A percentile compares a stretch with the other conserved stretches of the same genome.
Evolutionary conservation across 176 grass and related monocot genomes (phyloP).

Genomic region (Eragrostis nindensis): DNA sequence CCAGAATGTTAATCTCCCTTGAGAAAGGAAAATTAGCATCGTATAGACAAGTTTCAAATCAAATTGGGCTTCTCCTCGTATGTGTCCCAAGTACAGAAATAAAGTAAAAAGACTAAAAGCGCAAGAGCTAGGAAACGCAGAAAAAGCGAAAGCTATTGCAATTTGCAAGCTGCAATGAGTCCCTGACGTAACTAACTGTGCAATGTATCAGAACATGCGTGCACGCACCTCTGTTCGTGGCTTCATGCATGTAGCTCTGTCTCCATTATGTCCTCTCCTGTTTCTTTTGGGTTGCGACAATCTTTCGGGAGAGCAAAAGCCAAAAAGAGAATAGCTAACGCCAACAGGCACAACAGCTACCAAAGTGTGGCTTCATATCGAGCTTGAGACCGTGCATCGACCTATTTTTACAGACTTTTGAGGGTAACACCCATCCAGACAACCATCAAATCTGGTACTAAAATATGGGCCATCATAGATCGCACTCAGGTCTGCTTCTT

Average conservation of each 20-base stretch:
- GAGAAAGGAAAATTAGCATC: too few species aligned
- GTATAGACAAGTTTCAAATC: neutral
- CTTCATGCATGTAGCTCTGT: neutral
- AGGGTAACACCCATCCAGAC: conserved; percentile 6
- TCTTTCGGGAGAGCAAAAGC: conserved; percentile 28
- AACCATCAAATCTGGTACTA: conserved; percentile 26
- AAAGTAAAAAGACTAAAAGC: neutral
- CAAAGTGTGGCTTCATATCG: neutral
- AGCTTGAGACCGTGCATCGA: neutral
- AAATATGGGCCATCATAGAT: conserved; percentile 44
- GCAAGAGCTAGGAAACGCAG: neutral
- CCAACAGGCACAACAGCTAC: neutral
- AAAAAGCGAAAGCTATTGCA: conserved; percentile 7
- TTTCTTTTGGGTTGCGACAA: neutral
- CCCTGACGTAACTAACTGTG: conserved; percentile 4
- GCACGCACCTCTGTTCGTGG: conserved; percentile 1
- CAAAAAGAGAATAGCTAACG: neutral
- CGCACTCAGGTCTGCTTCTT: conserved; percentile 41
- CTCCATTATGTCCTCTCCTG: neutral
- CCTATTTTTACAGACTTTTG: neutral
- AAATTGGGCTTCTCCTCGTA: conserved; percentile 30
- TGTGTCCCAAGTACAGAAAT: neutral
- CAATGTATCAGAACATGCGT: conserved; percentile 33
- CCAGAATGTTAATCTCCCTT: too few species aligned
- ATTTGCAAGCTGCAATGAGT: too few species aligned